phyloP scores from a whole-genome alignment of 352 stramenopile species.

The Lagenidium sp. region DNA sequence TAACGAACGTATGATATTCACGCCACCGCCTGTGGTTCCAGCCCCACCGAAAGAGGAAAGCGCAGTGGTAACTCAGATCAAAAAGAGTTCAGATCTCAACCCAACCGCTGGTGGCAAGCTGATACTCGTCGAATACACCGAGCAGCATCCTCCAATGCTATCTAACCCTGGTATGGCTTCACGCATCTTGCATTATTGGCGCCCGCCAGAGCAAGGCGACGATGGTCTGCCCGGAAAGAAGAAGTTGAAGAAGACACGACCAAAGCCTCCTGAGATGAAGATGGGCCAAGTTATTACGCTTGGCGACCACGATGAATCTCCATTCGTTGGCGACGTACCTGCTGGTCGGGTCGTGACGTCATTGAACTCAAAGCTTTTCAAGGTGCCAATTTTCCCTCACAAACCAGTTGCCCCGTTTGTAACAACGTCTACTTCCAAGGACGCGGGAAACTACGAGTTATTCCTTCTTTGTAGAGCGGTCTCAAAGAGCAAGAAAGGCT shows the following conservation, averaged over 20 bases:
- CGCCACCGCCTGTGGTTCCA: slow-evolving; percentile 24
- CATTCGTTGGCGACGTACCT: slow-evolving; percentile 77
- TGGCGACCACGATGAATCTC: slow-evolving; percentile 68
- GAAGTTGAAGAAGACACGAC: slow-evolving; percentile 56
- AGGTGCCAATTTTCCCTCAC: slow-evolving; percentile 74
- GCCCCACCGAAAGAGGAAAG: slow-evolving; percentile 52
- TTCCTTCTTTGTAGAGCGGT: slow-evolving; percentile 68
- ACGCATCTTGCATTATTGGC: slow-evolving; percentile 81
- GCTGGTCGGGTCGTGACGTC: slow-evolving; percentile 65
- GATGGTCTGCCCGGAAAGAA: slow-evolving; percentile 46
- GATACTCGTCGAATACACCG: slow-evolving; percentile 80
- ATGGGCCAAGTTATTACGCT: slow-evolving; percentile 82
- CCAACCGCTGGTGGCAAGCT: slow-evolving; percentile 64
- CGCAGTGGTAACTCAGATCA: slow-evolving; percentile 78
- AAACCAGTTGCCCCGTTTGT: slow-evolving; percentile 46
- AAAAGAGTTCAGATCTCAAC: slow-evolving; percentile 79
- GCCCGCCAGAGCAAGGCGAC: slow-evolving; percentile 44
- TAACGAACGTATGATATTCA: slow-evolving; percentile 58
- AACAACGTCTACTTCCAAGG: slow-evolving; percentile 21
- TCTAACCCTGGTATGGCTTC: slow-evolving; percentile 77
- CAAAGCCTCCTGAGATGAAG: slow-evolving; percentile 66
- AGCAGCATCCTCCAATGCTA: slow-evolving; percentile 74
- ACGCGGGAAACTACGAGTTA: slow-evolving; percentile 40
- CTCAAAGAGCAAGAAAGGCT: slow-evolving; percentile 64
- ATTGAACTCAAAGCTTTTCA: slow-evolving; percentile 78